Conservation (phyloP, 2,329 filamentous ascomycete genomes). For the Aspergillus cejpii region DNA sequence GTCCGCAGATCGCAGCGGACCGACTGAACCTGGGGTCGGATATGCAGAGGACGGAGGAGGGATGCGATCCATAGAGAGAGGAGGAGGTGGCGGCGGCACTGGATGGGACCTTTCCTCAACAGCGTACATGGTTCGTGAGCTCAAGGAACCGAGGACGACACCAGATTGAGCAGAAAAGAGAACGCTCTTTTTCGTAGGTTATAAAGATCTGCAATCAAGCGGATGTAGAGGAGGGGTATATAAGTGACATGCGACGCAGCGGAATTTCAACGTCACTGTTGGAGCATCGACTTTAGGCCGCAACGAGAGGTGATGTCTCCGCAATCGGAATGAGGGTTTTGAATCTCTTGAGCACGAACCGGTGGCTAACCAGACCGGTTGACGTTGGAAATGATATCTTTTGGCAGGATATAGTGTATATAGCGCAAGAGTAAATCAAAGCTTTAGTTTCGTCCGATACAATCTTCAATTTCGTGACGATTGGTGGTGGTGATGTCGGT, state of each 20-base stretch:
- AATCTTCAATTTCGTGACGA: neutral
- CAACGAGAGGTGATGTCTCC: slow-evolving; percentile 7
- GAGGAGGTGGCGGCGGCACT: slow-evolving; percentile 31
- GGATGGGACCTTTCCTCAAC: slow-evolving; percentile 35
- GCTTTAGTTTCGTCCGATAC: neutral
- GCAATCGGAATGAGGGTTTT: slow-evolving; percentile 9
- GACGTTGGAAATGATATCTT: neutral
- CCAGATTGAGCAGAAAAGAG: slow-evolving; percentile 8
- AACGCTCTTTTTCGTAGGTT: slow-evolving; percentile 1
- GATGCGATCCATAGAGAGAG: slow-evolving; percentile 39
- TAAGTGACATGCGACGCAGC: slow-evolving; percentile 21
- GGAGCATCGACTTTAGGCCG: slow-evolving; percentile 23
- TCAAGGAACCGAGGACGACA: slow-evolving; percentile 20
- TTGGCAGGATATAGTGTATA: neutral
- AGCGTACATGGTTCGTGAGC: slow-evolving; percentile 34
- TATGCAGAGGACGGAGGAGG: slow-evolving; percentile 31
- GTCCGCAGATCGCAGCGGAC: slow-evolving; percentile 27
- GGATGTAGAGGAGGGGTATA: slow-evolving; percentile 7
- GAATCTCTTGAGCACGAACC: slow-evolving; percentile 4
- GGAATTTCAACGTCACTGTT: slow-evolving; percentile 7
- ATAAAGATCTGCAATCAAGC: slow-evolving; percentile 2
- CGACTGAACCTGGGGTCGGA: slow-evolving; percentile 30
- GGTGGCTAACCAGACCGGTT: neutral
- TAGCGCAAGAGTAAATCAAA: neutral
- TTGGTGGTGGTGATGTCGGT: neutral